These are phyloP conservation scores for Pseudopyricularia javanii DNA, from an alignment of 2,329 filamentous ascomycete genomes.

Conservation along the genomic window DNA sequence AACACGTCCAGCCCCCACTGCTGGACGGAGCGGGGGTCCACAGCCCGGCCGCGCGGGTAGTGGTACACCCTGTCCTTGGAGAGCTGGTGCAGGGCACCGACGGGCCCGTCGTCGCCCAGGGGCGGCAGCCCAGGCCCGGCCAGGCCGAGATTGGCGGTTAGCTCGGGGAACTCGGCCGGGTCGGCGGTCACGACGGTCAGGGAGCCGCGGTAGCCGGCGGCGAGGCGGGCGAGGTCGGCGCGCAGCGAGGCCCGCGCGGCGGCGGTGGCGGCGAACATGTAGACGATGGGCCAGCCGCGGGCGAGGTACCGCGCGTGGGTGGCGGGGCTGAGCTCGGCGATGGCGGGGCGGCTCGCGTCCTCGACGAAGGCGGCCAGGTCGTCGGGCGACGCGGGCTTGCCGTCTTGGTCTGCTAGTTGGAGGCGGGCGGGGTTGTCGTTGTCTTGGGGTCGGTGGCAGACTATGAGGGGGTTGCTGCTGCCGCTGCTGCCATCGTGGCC, in stretches of 20 bases:
- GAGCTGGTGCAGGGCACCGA: slow-evolving; percentile 22
- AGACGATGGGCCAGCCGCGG: slow-evolving; percentile 23
- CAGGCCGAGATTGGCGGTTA: slow-evolving; percentile 19
- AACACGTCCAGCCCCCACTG: slow-evolving; percentile 24
- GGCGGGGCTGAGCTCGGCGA: slow-evolving; percentile 18
- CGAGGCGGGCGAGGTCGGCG: slow-evolving; percentile 16
- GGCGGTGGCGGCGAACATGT: slow-evolving; percentile 20
- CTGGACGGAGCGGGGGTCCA: slow-evolving; percentile 17
- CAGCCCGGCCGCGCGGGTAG: slow-evolving; percentile 15
- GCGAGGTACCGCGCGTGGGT: slow-evolving; percentile 21
- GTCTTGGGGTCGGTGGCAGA: slow-evolving; percentile 16
- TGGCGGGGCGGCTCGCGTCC: slow-evolving; percentile 14
- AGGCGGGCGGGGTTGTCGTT: slow-evolving; percentile 12
- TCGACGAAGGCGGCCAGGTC: slow-evolving; percentile 15
- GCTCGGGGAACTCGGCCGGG: slow-evolving; percentile 20
- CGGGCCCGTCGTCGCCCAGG: slow-evolving; percentile 7
- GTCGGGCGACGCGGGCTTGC: slow-evolving; percentile 4
- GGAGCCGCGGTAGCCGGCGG: slow-evolving; percentile 18
- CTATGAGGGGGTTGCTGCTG: slow-evolving; percentile 6
- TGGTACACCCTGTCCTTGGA: slow-evolving; percentile 21
- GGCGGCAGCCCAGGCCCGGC: too few relatives aligned
- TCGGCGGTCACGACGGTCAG: slow-evolving; percentile 22
- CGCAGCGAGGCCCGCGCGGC: slow-evolving; percentile 16
- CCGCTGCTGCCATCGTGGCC: slow-evolving; percentile 8
- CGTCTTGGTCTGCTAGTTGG: background rate